Evolutionary conservation across 2,329 filamentous ascomycete genomes (phyloP), one percentile per base, ranked within the genome.

Genomic region (Thyridium curvatum): DNA sequence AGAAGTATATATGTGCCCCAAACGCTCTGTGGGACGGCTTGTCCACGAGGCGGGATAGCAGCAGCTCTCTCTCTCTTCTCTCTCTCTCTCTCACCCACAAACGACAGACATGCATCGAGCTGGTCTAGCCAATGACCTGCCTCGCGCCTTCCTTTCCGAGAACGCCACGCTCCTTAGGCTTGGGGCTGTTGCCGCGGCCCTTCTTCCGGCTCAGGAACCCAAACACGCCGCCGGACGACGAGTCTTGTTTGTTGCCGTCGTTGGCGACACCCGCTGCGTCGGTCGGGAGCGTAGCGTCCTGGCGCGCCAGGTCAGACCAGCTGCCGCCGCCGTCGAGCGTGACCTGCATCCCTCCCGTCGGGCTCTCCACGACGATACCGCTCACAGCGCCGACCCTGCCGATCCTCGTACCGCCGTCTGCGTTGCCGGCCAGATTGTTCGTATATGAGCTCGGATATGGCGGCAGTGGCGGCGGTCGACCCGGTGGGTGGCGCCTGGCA

Each of bases 131-230:
- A 55, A 91, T 84, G 41, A 91, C 77, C 47, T 88, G 82, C 57
- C 93, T 75, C 10, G 93, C 90, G 13, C 93, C 93, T 59, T 97
- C 90, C 58, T 97, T 97, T 41, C 93, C 93, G 42, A 98, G 58
- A 8, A 98, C 90, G 42, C 93, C 93, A 40, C 88, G 78, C 65
- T 97, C 90, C 60, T 88, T 91, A 18, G 90, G 90, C 66, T 95
- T 96, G 2, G 93, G 93, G 58, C 89, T 96, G 61, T 89, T 82
- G 40, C 89, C 88, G 46, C 90, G 74, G 18, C 90, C 88, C 68
- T 87, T 95, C 67, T 94, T 95, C 53, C 90, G 75, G 47, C 78
- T 86, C 44, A 97, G 70, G 60, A 98, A 94, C 2, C 88, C 86
- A 48, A 97, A 83, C 74, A 96, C 91, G 38, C 90, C 87, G 14